These are phyloP conservation scores for Cutaneotrichosporon dermatis DNA, from an alignment of 1,284 basidiomycete genomes.

Conservation along the genomic window DNA sequence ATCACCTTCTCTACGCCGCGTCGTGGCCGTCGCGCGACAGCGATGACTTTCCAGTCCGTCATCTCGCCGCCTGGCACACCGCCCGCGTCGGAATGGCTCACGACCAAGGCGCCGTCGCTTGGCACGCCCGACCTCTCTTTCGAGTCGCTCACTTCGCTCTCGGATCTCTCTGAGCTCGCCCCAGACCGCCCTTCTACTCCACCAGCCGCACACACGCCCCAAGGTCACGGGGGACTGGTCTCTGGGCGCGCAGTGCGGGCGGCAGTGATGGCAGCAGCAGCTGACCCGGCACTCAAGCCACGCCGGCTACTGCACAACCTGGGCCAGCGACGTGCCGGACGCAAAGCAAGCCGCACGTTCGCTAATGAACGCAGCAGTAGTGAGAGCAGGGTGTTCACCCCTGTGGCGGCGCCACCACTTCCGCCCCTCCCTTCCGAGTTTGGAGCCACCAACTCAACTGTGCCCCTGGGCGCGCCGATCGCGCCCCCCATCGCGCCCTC, in stretches of 20 bases:
- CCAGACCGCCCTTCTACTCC: neutral
- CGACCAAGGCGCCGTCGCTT: neutral
- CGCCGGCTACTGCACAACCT: constrained; percentile 1
- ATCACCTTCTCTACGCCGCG: constrained; percentile 6
- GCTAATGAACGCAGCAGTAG: neutral
- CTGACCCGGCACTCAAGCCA: neutral
- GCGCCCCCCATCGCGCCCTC: neutral
- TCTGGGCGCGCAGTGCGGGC: neutral
- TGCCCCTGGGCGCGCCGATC: no score
- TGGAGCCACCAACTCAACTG: no score
- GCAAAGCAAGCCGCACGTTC: neutral
- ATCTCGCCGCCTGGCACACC: neutral
- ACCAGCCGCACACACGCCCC: neutral
- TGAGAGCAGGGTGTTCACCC: neutral
- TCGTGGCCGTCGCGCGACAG: constrained; percentile 2
- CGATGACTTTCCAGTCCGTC: neutral
- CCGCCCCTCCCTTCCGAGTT: no score
- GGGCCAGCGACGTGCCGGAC: no score
- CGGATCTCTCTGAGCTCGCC: neutral
- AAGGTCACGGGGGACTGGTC: neutral
- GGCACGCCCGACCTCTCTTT: constrained; percentile 1
- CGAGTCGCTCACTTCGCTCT: neutral
- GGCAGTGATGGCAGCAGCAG: neutral
- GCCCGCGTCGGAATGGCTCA: no score
- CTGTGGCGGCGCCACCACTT: no score